Base-by-base conservation (phyloP, 2,329 filamentous ascomycete species). In the Aspergillus niger region DNA sequence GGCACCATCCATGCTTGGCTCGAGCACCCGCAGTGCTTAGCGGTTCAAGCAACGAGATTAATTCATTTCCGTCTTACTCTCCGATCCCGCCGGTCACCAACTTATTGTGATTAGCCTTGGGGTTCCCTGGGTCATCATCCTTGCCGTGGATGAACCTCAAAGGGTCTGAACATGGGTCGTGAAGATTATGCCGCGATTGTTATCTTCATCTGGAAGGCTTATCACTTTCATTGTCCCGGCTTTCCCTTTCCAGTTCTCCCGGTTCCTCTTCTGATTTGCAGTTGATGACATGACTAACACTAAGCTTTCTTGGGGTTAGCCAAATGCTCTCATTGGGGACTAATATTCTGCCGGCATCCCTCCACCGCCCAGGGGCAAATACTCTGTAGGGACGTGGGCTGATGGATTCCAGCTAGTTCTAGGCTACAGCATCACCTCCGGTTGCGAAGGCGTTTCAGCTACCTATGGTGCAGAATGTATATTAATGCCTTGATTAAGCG, bases 11-110 rank as follows among this genome's bases (percentile, higher is more conserved):
- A 47, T 43, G 26, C 53, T 55, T 55, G 20, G 39, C 38, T 28
- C 32, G 11, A 17, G 26, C 30, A 26, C 47, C 47, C 41, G 41
- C 53, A 55, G 30, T 55, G 53, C 53, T 55, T 55, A 55, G 53
- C 41, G 10, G 22, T 30, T 15, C 36, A 8, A 28, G 13, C 52
- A 47, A 47, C 28, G n/a, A 41, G 28, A 28, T 28, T 38, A 26
- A 20, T 17, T 28, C n/a, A 41, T 22, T 55, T 24, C 15, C 8
- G 1, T 36, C 10, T 13, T 50, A n/a, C 28, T 30, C 15, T 20
- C 17, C 24, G 24, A 5, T 17, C 15, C 15, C 13, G 17, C 13
- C 15, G 11, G 24, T 28, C 13, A 4, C 26, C 15, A 49, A 17
- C 44, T 49, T 26, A 26, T 49, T 49, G 20, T 44, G 20, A 44